Conservation (phyloP, 176 grass and related monocot genomes). For the Musa schizocarpa region DNA sequence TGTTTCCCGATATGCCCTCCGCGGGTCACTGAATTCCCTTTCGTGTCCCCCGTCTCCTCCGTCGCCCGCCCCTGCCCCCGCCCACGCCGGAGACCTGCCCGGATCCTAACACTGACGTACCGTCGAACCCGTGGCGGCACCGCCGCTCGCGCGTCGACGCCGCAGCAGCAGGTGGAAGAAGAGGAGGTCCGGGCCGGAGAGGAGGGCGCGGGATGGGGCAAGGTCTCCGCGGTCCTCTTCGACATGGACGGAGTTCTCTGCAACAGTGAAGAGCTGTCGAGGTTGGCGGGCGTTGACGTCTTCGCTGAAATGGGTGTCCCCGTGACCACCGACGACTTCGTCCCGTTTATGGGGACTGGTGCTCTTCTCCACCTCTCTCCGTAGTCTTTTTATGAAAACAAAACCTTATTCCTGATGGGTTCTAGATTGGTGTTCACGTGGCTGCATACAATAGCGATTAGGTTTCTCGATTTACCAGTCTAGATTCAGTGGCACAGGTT, state of each 20-base stretch:
- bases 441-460: not conserved
- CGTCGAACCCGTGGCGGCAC: slow-evolving; percentile 12
- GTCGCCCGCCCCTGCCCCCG: slow-evolving; percentile 7
- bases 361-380: slow-evolving; percentile 6
- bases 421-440: not conserved
- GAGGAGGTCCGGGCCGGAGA: not conserved
- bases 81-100: slow-evolving; percentile 9
- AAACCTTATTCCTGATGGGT: not conserved
- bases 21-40: slow-evolving; percentile 13
- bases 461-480: too few relatives aligned
- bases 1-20: slow-evolving; percentile 26
- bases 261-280: slow-evolving; percentile 86
- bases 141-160: slow-evolving; percentile 1
- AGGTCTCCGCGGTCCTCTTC: slow-evolving; percentile 87
- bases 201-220: slow-evolving; percentile 40
- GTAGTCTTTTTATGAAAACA: not conserved
- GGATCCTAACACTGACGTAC: not conserved
- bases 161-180: slow-evolving; percentile 11
- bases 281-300: slow-evolving; percentile 63
- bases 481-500: too few relatives aligned
- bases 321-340: slow-evolving; percentile 82
- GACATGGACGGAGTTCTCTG: slow-evolving; percentile 96
- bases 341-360: slow-evolving; percentile 94
- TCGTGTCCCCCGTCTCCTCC: slow-evolving; percentile 11
- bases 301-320: slow-evolving; percentile 86